A percentile compares a stretch with the other conserved stretches of the same genome.
Conservation (phyloP, 2,329 filamentous ascomycete genomes). For the Anthostomella pinea region DNA sequence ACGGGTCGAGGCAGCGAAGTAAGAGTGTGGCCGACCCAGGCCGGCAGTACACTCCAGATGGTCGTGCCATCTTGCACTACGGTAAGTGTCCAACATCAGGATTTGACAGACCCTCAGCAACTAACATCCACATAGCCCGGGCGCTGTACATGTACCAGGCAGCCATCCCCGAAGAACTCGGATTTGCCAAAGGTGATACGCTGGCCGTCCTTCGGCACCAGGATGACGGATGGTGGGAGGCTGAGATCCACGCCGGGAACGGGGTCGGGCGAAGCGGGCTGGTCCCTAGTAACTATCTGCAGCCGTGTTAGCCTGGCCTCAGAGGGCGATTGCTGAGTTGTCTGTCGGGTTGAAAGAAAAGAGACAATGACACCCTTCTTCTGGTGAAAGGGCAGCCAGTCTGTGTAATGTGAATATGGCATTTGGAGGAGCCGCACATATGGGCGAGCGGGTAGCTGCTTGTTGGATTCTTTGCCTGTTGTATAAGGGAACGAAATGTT, state of each 20-base stretch:
- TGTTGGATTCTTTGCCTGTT: conserved; percentile 9
- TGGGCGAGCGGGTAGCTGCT: conserved; percentile 5
- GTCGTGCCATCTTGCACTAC: conserved; percentile 85
- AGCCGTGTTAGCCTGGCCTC: too few species aligned
- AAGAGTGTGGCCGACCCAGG: conserved; percentile 82
- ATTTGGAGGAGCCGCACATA: conserved; percentile 12
- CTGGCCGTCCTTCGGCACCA: conserved; percentile 86
- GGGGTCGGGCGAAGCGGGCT: conserved; percentile 53
- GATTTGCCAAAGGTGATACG: conserved; percentile 88
- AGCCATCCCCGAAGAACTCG: conserved; percentile 91
- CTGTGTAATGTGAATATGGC: conserved; percentile 2
- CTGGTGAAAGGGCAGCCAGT: too few species aligned
- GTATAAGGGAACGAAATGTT: conserved; percentile 5
- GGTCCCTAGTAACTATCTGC: conserved; percentile 67
- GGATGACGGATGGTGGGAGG: conserved; percentile 99
- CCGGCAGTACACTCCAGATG: conserved; percentile 82
- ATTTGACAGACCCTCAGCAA: too few species aligned
- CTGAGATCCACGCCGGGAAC: conserved; percentile 74
- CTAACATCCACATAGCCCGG: conserved; percentile 59
- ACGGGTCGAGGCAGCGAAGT: conserved; percentile 58
- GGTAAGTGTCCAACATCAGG: too few species aligned
- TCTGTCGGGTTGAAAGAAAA: too few species aligned
- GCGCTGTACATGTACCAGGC: conserved; percentile 93
- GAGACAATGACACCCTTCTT: too few species aligned
- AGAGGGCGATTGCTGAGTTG: conserved; percentile 1